These are phyloP conservation scores for Raffaelea arxii DNA, from an alignment of 2,329 filamentous ascomycete species.

Conservation along the genomic window DNA sequence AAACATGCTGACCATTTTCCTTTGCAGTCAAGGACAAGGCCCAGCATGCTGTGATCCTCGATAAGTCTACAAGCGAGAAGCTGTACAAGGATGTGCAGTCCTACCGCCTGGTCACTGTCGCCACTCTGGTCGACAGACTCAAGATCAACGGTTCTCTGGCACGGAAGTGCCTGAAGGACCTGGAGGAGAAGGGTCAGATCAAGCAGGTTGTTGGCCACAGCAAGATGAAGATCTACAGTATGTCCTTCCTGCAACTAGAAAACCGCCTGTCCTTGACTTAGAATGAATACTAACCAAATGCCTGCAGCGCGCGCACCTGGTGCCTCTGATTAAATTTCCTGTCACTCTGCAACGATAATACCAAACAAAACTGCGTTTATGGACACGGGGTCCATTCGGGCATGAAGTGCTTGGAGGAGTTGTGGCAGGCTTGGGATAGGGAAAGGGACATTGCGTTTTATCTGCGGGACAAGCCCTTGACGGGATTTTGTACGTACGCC, in stretches of 20 bases:
- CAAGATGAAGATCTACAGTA: constrained; percentile 98
- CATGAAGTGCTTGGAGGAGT: constrained; percentile 9
- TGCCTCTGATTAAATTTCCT: constrained; percentile 32
- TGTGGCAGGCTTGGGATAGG: constrained; percentile 7
- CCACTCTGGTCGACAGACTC: constrained; percentile 96
- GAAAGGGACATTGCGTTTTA: constrained; percentile 1
- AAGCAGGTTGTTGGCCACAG: constrained; percentile 95
- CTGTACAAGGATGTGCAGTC: constrained; percentile 99
- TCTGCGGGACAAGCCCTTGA: constrained; percentile 3
- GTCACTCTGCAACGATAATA: constrained; percentile 7
- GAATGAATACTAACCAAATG: not conserved
- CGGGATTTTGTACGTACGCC: constrained; percentile 6
- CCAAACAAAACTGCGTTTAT: constrained; percentile 7
- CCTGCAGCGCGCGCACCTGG: constrained; percentile 54
- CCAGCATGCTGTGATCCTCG: constrained; percentile 97
- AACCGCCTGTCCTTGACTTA: constrained; percentile 14
- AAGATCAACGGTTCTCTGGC: constrained; percentile 99
- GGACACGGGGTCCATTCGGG: constrained; percentile 1
- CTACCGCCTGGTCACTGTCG: constrained; percentile 98
- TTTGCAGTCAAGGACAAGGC: constrained; percentile 95
- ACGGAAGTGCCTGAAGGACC: constrained; percentile 76
- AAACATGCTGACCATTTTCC: too few species aligned
- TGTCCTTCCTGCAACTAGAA: constrained; percentile 17
- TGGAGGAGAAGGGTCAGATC: constrained; percentile 98
- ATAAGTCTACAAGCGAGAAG: constrained; percentile 96